Conservation (phyloP, 2,329 filamentous ascomycete species). For the Fusarium napiforme region DNA sequence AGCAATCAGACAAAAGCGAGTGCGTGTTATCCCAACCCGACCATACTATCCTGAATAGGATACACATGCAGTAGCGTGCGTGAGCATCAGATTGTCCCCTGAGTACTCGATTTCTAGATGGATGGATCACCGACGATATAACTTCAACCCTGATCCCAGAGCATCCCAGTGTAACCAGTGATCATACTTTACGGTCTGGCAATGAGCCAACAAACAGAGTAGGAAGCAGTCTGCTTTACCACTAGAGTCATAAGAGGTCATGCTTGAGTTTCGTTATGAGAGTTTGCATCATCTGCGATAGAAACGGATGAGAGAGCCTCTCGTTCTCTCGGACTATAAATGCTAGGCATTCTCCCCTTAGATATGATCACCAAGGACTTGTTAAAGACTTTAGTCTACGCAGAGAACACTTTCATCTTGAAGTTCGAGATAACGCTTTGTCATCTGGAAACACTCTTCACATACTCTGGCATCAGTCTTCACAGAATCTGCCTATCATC, state of each 20-base stretch:
- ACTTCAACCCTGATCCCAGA: conserved; percentile 1
- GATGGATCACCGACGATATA: conserved; percentile 1
- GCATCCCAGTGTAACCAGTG: conserved; percentile 5
- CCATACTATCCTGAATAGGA: not conserved
- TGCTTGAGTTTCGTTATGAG: not conserved
- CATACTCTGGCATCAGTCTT: not conserved
- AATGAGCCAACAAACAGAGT: conserved; percentile 1
- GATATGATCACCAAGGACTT: not conserved
- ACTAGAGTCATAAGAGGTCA: not conserved
- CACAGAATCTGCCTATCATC: not conserved
- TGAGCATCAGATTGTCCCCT: not conserved
- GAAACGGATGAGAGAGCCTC: not conserved
- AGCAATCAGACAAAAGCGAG: not conserved
- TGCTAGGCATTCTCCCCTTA: not conserved
- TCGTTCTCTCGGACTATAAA: not conserved
- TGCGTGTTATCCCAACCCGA: not conserved
- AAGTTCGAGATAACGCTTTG: not conserved
- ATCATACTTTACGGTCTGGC: not conserved
- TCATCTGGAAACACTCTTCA: not conserved
- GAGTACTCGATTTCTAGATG: not conserved
- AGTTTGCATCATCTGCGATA: not conserved
- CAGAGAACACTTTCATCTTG: not conserved
- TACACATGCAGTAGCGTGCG: not conserved
- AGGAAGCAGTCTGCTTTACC: not conserved
- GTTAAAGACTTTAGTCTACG: not conserved